phyloP scores from a whole-genome alignment of 2,329 filamentous ascomycete species.

The Cryphonectria naterciae region DNA sequence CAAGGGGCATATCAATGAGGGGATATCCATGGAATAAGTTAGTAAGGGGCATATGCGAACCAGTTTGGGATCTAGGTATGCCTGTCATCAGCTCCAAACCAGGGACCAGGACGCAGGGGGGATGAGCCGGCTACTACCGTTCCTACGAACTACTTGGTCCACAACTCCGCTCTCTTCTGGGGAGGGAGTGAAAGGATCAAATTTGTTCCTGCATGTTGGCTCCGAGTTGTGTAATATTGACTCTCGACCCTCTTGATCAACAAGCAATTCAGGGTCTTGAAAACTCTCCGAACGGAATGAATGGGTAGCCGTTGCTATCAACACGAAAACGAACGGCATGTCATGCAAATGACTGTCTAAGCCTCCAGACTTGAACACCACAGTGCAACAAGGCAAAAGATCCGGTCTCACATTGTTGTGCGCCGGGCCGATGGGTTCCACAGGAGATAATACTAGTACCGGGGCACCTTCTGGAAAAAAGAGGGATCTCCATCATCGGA shows the following conservation, averaged over 20 bases:
- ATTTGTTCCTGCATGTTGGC: neutral
- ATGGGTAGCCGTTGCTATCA: neutral
- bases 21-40: neutral
- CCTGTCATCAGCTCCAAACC: neutral
- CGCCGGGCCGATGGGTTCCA: neutral
- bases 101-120: neutral
- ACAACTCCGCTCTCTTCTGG: neutral
- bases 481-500: neutral
- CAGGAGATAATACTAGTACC: neutral
- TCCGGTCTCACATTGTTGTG: neutral
- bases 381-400: neutral
- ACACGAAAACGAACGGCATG: neutral
- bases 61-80: neutral
- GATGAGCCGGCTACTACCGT: neutral
- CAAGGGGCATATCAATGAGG: neutral
- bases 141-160: neutral
- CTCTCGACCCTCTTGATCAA: neutral
- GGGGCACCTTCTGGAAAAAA: neutral
- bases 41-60: neutral
- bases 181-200: neutral
- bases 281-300: neutral
- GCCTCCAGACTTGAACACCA: neutral
- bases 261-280: neutral
- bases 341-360: neutral
- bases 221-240: neutral